A percentile compares a stretch with the other conserved stretches of the same genome.
Evolutionary conservation across 2,329 filamentous ascomycete species (phyloP).

Genomic region (Pseudocercospora cruenta): DNA sequence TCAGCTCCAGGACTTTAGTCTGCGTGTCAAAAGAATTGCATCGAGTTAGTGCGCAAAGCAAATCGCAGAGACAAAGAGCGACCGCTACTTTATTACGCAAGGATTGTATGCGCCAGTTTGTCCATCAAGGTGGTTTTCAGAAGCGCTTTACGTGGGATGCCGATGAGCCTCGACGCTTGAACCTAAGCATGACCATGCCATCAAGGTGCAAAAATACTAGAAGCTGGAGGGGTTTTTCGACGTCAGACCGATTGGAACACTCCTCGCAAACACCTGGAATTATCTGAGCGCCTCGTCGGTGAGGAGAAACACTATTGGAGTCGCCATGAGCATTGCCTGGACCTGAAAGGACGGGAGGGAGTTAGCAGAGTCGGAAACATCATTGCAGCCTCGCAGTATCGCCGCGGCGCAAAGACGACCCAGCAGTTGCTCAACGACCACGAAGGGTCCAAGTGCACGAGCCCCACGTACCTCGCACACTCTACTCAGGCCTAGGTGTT

Average conservation of each 20-base stretch:
- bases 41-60: too few species aligned
- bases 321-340: background rate
- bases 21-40: too few species aligned
- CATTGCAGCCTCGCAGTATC: background rate
- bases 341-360: background rate
- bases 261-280: background rate
- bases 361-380: background rate
- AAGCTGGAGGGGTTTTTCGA: slow-evolving; percentile 12
- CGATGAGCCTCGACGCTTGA: slow-evolving; percentile 3
- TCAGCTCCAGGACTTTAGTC: too few species aligned
- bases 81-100: slow-evolving; percentile 2
- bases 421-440: background rate
- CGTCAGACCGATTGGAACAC: slow-evolving; percentile 8
- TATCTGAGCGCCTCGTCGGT: background rate
- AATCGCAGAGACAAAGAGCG: background rate
- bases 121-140: slow-evolving; percentile 28
- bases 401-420: background rate
- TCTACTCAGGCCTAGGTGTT: background rate
- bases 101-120: slow-evolving; percentile 2
- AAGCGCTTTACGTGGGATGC: slow-evolving; percentile 8
- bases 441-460: background rate
- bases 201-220: slow-evolving; percentile 11
- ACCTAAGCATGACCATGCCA: slow-evolving; percentile 13
- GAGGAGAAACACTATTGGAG: background rate
- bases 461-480: background rate